phyloP scores from a whole-genome alignment of 1,284 basidiomycete species.

The Rhizopogon parksii region DNA sequence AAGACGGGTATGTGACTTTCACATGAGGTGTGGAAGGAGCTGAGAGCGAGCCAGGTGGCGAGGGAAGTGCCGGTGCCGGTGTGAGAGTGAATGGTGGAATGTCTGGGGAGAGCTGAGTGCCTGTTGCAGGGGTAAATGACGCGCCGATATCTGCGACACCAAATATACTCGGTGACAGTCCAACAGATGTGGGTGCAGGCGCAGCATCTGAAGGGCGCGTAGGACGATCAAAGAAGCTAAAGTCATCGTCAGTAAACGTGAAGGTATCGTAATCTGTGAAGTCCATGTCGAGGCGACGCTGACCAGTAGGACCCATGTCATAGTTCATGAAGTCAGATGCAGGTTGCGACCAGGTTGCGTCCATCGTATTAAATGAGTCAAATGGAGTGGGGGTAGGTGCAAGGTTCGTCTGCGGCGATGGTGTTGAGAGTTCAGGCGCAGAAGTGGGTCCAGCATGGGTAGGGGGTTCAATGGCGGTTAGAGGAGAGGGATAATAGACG shows the following conservation, averaged over 20 bases:
- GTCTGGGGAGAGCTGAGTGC: constrained; percentile 27
- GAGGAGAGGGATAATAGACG: constrained; percentile 25
- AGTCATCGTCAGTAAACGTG: constrained; percentile 76
- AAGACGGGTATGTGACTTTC: constrained; percentile 27
- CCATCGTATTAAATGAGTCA: constrained; percentile 35
- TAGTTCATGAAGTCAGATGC: constrained; percentile 37
- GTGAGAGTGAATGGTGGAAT: constrained; percentile 26
- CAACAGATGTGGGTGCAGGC: constrained; percentile 22
- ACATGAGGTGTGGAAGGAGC: constrained; percentile 49
- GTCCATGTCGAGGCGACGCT: constrained; percentile 34
- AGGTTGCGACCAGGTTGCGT: constrained; percentile 37
- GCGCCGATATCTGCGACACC: constrained; percentile 23
- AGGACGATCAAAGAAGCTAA: constrained; percentile 66
- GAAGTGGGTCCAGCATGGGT: neutral
- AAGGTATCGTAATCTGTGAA: constrained; percentile 51
- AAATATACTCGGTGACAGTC: constrained; percentile 27
- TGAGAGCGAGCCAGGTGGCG: constrained; percentile 38
- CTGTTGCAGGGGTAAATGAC: constrained; percentile 18
- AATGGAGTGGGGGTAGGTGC: constrained; percentile 18
- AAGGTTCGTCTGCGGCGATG: constrained; percentile 12
- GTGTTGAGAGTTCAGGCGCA: constrained; percentile 8
- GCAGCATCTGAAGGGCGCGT: constrained; percentile 18
- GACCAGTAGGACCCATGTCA: constrained; percentile 33
- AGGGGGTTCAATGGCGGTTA: constrained; percentile 7
- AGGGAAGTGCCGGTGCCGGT: constrained; percentile 29